These are phyloP conservation scores for Penicillium pulvis DNA, from an alignment of 495 filamentous ascomycete species.

Conservation along the genomic window DNA sequence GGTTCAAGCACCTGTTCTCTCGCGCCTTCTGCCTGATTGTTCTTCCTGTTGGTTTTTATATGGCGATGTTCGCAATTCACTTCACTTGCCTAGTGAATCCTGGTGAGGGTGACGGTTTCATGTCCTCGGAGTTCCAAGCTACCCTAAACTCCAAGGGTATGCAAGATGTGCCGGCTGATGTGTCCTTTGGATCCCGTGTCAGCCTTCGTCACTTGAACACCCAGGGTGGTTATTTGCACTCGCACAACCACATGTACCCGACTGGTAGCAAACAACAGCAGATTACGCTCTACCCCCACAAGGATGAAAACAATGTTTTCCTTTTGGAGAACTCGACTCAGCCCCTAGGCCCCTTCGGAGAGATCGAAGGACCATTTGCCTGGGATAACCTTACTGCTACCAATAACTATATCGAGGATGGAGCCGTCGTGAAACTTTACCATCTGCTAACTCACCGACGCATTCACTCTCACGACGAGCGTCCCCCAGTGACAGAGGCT, in stretches of 20 bases:
- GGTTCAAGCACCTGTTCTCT: constrained; percentile 94
- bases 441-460: constrained; percentile 81
- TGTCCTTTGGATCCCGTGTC: constrained; percentile 84
- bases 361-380: constrained; percentile 75
- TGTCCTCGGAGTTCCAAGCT: constrained; percentile 98
- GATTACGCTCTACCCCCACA: constrained; percentile 97
- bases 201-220: constrained; percentile 92
- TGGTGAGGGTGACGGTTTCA: constrained; percentile 97
- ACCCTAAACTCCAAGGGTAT: constrained; percentile 95
- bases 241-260: constrained; percentile 96
- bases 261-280: constrained; percentile 97
- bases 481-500: constrained; percentile 94
- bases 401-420: constrained; percentile 68
- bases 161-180: constrained; percentile 91
- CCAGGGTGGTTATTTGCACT: constrained; percentile 96
- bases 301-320: constrained; percentile 97
- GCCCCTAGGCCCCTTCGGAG: constrained; percentile 74
- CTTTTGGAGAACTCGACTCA: constrained; percentile 94
- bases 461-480: constrained; percentile 94
- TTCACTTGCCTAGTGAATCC: constrained; percentile 92
- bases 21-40: constrained; percentile 90
- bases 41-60: constrained; percentile 87
- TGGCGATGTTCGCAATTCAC: constrained; percentile 94
- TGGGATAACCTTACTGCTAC: constrained; percentile 75
- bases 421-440: constrained; percentile 77